These are phyloP conservation scores for Knoxia roxburghii DNA, from an alignment of 257 asterid genomes.

Conservation along the genomic window DNA sequence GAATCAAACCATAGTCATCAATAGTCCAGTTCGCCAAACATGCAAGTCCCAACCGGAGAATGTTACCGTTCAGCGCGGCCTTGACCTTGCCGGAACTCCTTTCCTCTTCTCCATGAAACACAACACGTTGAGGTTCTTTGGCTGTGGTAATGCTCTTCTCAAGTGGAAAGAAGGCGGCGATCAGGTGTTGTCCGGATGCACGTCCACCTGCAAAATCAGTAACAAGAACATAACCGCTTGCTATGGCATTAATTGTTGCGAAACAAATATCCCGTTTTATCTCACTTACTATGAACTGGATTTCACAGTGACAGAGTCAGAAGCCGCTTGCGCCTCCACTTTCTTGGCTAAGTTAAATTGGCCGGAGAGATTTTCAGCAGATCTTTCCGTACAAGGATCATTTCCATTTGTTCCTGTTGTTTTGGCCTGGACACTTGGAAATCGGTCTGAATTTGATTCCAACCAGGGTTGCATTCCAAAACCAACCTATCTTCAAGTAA, in stretches of 20 bases:
- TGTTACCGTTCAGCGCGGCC: not conserved
- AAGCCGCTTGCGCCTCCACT: constrained; percentile 1
- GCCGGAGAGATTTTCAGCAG: constrained; percentile 12
- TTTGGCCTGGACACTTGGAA: constrained; percentile 18
- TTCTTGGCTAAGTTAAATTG: constrained; percentile 13
- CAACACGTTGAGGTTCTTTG: constrained; percentile 20
- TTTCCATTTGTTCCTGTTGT: constrained; percentile 8
- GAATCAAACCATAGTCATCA: constrained; percentile 10
- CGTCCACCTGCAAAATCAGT: constrained; percentile 3
- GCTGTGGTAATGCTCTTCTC: constrained; percentile 24
- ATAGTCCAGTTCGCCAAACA: not conserved
- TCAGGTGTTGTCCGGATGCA: constrained; percentile 15
- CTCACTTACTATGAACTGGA: constrained; percentile 3
- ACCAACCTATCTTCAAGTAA: not conserved
- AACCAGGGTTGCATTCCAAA: not conserved
- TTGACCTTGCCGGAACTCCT: constrained; percentile 17
- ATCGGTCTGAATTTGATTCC: too few relatives aligned
- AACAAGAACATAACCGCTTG: constrained; percentile 6
- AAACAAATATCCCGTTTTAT: constrained; percentile 11
- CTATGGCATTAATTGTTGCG: constrained; percentile 20
- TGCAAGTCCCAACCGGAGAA: not conserved
- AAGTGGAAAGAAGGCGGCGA: not conserved
- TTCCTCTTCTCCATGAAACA: constrained; percentile 4
- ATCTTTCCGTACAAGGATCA: not conserved
- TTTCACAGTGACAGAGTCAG: constrained; percentile 3